Evolutionary conservation across 1,284 basidiomycete species (phyloP).

Genomic region (Ustilago nuda): DNA sequence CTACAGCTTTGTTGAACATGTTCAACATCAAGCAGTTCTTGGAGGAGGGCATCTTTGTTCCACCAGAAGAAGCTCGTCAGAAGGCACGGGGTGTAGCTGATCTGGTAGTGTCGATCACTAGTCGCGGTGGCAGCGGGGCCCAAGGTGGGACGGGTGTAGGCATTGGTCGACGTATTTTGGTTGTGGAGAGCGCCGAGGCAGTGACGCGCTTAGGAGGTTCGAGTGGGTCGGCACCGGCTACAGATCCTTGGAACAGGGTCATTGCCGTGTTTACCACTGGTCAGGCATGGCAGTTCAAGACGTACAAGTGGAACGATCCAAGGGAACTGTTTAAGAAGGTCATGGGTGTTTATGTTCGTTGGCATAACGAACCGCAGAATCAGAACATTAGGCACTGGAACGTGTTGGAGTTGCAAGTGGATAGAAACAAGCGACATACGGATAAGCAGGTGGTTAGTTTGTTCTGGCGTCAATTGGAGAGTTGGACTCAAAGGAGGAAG

Average conservation of each 20-base stretch:
- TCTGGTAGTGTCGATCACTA: slow-evolving; percentile 61
- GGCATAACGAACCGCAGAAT: slow-evolving; percentile 90
- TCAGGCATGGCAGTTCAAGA: slow-evolving; percentile 95
- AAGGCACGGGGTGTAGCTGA: slow-evolving; percentile 58
- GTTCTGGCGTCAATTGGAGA: slow-evolving; percentile 91
- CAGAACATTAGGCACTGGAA: slow-evolving; percentile 94
- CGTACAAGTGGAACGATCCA: slow-evolving; percentile 95
- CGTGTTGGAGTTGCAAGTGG: slow-evolving; percentile 84
- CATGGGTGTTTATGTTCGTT: slow-evolving; percentile 79
- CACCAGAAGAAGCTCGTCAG: slow-evolving; percentile 58
- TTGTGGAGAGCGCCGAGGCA: slow-evolving; percentile 92
- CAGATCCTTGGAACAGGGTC: slow-evolving; percentile 78
- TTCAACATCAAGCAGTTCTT: slow-evolving; percentile 94
- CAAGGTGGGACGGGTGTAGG: slow-evolving; percentile 32
- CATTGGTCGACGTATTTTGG: slow-evolving; percentile 75
- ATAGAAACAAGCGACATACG: slow-evolving; percentile 77
- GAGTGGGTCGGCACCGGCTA: slow-evolving; percentile 35
- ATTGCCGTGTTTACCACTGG: slow-evolving; percentile 97
- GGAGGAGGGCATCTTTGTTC: slow-evolving; percentile 82
- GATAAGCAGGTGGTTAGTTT: slow-evolving; percentile 94
- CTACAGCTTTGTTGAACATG: slow-evolving; percentile 95
- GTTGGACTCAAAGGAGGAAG: slow-evolving; percentile 75
- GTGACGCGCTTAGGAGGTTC: slow-evolving; percentile 82
- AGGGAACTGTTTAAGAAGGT: slow-evolving; percentile 86
- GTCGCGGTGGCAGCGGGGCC: slow-evolving; percentile 36